Evolutionary conservation across 805 yeast species (phyloP), one percentile per base, ranked within the genome.

Genomic region (Jamesozyma gamospora): DNA sequence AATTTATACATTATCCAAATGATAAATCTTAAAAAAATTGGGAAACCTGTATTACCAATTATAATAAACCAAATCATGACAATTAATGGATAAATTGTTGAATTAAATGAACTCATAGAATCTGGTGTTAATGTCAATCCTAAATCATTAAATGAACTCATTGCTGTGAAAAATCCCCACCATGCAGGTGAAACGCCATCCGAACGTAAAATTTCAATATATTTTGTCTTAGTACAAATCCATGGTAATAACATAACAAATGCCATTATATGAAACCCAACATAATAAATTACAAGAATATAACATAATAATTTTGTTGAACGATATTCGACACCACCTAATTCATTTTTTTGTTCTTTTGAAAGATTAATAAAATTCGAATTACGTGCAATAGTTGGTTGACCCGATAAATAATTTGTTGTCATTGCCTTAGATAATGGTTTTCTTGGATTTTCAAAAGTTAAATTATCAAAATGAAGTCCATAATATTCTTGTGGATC

Each of bases 261-360:
- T 0, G 73, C 75, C 18, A 79, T 28, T 4, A 82, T 43, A 52
- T 83, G 86, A 53, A 85, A 77, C 0, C 95, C 95, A 41, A 87
- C 46, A 51, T 84, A 87, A 54, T 84, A 92, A 5, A 59, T 42
- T 0, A 75, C 55, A 12, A 90, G 61, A 34, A 90, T 72, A 46
- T 73, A 72, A 42, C 82, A 75, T 41, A 92, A 64, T 9, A 87
- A 64, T 53, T 86, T 86, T 42, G 84, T 71, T 0, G 99, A 86
- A 33, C 96, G 72, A 57, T 92, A 92, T 55, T 92, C 99, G 13
- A 92, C 96, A 36, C 98, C 99, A 29, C 98, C 99, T 29, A 92
- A 64, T 58, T 92, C 99, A 43, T 83, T 94, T 52, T 85, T 87
- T 58, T 92, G 97, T 18, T 72, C 79, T 28, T 78, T 84, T 3